phyloP scores from a whole-genome alignment of 495 filamentous ascomycete genomes.

The Neurospora sp. region DNA sequence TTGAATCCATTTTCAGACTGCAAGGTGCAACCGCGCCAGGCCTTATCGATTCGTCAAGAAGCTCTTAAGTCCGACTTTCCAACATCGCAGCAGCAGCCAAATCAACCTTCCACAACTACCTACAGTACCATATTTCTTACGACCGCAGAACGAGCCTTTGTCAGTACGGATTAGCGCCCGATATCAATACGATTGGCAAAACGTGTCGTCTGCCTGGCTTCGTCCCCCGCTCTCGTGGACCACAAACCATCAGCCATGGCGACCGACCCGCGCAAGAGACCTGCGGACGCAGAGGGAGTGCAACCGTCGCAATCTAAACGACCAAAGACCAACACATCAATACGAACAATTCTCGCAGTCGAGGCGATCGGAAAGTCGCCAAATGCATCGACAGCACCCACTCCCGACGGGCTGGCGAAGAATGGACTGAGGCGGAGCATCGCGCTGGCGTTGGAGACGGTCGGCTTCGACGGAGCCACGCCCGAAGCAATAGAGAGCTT shows the following conservation, averaged over 20 bases:
- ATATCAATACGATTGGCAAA: not conserved
- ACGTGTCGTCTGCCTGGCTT: not conserved
- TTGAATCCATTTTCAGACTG: not conserved
- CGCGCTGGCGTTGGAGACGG: conserved; percentile 25
- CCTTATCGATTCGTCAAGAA: not conserved
- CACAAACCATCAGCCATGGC: conserved; percentile 6
- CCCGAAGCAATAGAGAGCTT: conserved; percentile 36
- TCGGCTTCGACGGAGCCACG: conserved; percentile 31
- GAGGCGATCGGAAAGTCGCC: not conserved
- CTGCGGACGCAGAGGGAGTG: conserved; percentile 9
- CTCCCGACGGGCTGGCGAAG: conserved; percentile 24
- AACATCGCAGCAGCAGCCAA: not conserved
- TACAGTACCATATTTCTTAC: no score
- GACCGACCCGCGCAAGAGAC: conserved; percentile 18
- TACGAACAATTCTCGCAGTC: conserved; percentile 1
- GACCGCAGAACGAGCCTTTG: not conserved
- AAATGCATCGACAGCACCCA: conserved; percentile 1
- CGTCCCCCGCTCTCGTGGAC: conserved; percentile 4
- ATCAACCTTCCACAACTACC: no score
- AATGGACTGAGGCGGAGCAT: conserved; percentile 30
- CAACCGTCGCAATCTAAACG: conserved; percentile 19
- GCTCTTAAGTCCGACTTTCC: not conserved
- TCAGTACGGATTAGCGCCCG: not conserved
- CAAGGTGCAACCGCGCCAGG: not conserved
- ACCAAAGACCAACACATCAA: conserved; percentile 11